Evolutionary conservation across 2,329 filamentous ascomycete species (phyloP).

Genomic region (Sporothrix pseudoabietina): DNA sequence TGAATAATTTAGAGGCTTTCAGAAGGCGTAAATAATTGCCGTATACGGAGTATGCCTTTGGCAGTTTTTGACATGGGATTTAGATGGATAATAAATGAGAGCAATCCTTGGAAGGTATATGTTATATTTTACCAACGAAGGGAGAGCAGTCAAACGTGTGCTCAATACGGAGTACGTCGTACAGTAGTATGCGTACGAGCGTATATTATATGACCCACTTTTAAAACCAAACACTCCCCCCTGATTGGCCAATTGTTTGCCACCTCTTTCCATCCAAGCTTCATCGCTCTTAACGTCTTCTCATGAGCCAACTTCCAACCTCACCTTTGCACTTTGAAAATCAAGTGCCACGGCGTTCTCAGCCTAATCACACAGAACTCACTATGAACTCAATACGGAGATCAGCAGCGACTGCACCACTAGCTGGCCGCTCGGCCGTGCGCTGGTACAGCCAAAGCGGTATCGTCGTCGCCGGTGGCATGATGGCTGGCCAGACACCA

Average conservation of each 20-base stretch:
- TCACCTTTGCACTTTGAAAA: neutral
- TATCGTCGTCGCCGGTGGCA: neutral
- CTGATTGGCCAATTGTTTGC: neutral
- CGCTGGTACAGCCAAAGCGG: neutral
- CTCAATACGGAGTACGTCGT: neutral
- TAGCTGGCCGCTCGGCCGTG: neutral
- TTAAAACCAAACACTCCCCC: accelerated
- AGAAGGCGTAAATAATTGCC: neutral
- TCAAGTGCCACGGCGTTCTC: neutral
- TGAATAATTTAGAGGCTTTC: neutral
- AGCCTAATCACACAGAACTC: neutral
- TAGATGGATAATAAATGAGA: too few species aligned
- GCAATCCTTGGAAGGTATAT: too few species aligned
- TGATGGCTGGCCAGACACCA: neutral
- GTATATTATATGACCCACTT: neutral
- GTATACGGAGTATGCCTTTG: neutral
- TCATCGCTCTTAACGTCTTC: neutral
- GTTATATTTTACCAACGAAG: too few species aligned
- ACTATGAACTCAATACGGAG: slow-evolving; percentile 12
- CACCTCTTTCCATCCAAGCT: neutral
- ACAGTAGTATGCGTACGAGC: neutral
- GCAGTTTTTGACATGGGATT: too few species aligned
- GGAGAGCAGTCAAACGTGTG: neutral
- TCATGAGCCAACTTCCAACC: neutral
- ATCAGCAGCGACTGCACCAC: neutral